These are phyloP conservation scores for Gossypium rotundifolium DNA, from an alignment of 345 rosid genomes.

Conservation along the genomic window DNA sequence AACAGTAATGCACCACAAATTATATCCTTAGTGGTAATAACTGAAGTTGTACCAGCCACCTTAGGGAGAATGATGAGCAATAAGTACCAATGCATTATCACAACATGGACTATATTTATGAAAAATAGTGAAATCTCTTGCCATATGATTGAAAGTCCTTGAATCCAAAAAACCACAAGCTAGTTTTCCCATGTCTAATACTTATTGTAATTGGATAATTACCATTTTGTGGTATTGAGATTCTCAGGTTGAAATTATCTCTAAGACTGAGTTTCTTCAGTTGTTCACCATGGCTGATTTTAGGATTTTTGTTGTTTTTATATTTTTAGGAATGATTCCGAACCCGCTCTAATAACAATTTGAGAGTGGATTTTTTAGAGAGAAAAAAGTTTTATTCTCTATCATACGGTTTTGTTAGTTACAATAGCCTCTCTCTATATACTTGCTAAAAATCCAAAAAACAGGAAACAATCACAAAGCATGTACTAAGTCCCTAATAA, in stretches of 20 bases:
- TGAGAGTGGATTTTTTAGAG: background rate
- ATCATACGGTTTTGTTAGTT: background rate
- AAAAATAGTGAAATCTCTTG: background rate
- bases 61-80: background rate
- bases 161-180: background rate
- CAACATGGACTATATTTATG: background rate
- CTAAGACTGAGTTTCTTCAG: background rate
- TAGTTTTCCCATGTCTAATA: background rate
- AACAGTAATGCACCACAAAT: background rate
- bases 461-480: background rate
- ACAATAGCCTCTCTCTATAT: background rate
- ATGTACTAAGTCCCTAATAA: background rate
- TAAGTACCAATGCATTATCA: background rate
- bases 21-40: background rate
- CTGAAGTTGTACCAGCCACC: background rate
- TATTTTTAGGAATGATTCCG: no score
- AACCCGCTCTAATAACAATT: no score
- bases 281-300: background rate
- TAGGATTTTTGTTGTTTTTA: background rate
- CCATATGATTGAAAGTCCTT: background rate
- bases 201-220: background rate
- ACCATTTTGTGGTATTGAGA: background rate
- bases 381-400: background rate
- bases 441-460: background rate
- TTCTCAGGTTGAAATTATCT: background rate